Conservation (phyloP, 2,329 filamentous ascomycete genomes). For the Aspergillus brasiliensis region DNA sequence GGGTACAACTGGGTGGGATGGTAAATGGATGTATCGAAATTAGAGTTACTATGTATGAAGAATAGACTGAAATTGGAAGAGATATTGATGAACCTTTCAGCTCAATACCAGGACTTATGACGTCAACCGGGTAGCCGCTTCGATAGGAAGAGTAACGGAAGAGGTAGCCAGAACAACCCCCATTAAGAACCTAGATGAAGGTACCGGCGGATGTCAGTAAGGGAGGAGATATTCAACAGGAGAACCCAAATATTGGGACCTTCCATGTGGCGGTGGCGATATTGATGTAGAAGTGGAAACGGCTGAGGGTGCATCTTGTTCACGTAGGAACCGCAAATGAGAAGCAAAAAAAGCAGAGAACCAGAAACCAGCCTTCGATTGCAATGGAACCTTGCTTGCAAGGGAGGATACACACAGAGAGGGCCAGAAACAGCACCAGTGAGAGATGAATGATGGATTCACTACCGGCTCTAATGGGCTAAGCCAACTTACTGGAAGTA, state of each 20-base stretch:
- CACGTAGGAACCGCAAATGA: neutral
- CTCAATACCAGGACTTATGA: neutral
- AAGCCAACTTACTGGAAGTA: neutral
- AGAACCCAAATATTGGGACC: neutral
- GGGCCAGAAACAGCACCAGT: neutral
- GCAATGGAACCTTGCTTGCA: neutral
- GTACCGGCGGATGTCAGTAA: neutral
- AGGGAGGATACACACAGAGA: neutral
- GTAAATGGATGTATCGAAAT: neutral
- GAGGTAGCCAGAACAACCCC: neutral
- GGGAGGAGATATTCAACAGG: neutral
- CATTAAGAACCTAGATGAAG: conserved; percentile 1
- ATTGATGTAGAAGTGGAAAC: neutral
- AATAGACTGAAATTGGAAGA: neutral
- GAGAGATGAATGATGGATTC: neutral
- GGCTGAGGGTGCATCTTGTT: neutral
- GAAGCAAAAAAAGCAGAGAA: neutral
- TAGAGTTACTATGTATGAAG: neutral
- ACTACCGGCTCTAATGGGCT: too few relatives aligned
- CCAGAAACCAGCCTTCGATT: neutral
- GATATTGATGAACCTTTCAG: neutral
- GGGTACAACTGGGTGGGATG: neutral
- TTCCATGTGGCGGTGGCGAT: conserved; percentile 2
- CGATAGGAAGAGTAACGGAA: neutral
- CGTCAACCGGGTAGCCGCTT: neutral